Base-by-base conservation (phyloP, 352 stramenopile species). In the Hyaloperonospora brassicae region DNA sequence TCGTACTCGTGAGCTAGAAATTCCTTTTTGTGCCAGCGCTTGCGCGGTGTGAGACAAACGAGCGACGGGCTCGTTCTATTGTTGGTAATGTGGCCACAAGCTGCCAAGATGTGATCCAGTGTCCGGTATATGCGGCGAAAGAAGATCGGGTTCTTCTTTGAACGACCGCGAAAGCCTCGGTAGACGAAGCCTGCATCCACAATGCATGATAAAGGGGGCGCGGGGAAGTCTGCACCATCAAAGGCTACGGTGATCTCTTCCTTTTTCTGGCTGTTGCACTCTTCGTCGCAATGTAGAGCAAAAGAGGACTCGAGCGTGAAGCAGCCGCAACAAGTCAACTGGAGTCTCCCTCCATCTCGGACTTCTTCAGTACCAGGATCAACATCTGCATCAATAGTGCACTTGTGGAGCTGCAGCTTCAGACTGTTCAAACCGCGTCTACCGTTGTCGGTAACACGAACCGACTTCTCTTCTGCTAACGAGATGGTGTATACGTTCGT, bases 1-100 rank as follows among this genome's bases (percentile, higher is more conserved):
- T 67, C 55, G 22, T 68, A 79, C 8, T 42, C 25, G 35, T 84
- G 76, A 0, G 69, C 57, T 13, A 88, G 40, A 35, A 72, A 88
- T 24, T 84, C 73, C 44, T 73, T 66, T 40, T 81, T 82, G 38
- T 75, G 71, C 78, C 78, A 88, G 31, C 81, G 74, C 51, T 85
- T 88, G 22, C 75, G 63, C 17, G 70, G 69, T 2, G 75, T 79
- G 2, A 88, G 23, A 17, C 61, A 83, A 39, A 84, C 51, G 7
- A 86, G 30, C 21, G 43, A 58, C 11, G 52, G 23, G 42, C 8
- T 55, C 17, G 24, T 23, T 17, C 5, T 56, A 38, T 11, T 50
- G 35, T 12, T 31, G 21, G 22, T n/a, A 34, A 1, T 22, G 38
- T 11, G 47, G 1, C 24, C 52, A 48, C 31, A 59, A 47, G 49